Percentiles rank a stretch among this genome's conserved stretches.
These are phyloP conservation scores for Candida awuae DNA, from an alignment of 805 yeast species.

Conservation along the genomic window DNA sequence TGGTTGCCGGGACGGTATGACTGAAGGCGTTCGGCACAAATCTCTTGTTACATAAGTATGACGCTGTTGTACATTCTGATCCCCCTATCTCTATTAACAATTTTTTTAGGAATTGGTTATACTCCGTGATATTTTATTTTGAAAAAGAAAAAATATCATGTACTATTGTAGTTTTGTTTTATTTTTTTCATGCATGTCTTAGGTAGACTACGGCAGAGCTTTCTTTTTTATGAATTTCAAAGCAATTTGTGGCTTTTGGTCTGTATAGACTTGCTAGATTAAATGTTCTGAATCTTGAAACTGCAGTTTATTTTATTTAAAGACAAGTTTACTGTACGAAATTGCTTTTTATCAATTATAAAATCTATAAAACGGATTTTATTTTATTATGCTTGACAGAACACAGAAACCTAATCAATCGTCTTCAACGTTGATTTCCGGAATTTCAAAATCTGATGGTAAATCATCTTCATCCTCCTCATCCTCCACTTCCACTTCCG, in stretches of 20 bases:
- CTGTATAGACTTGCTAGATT: slow-evolving; percentile 1
- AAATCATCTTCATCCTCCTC: slow-evolving; percentile 17
- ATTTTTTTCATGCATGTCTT: slow-evolving; percentile 12
- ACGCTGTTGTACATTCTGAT: slow-evolving; percentile 30
- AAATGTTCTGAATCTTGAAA: neutral
- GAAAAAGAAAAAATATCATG: too few species aligned
- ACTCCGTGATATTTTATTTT: too few species aligned
- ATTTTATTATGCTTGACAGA: too few species aligned
- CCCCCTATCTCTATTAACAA: slow-evolving; percentile 8
- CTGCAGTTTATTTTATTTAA: too few species aligned
- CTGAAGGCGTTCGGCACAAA: slow-evolving; percentile 30
- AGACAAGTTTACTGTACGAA: too few species aligned
- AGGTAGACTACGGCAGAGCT: slow-evolving; percentile 16
- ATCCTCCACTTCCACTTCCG: neutral
- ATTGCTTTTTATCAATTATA: too few species aligned
- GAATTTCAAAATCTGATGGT: slow-evolving; percentile 31
- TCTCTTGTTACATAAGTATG: slow-evolving; percentile 28
- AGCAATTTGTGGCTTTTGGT: neutral
- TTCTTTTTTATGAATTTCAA: slow-evolving; percentile 2
- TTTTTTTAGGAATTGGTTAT: too few species aligned
- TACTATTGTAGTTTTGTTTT: neutral
- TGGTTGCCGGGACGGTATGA: slow-evolving; percentile 23
- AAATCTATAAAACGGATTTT: too few species aligned
- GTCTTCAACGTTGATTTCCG: slow-evolving; percentile 28
- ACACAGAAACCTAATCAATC: slow-evolving; percentile 19